Base-by-base conservation (phyloP, 2,329 filamentous ascomycete genomes). In the Dothidotthia symphoricarpi region DNA sequence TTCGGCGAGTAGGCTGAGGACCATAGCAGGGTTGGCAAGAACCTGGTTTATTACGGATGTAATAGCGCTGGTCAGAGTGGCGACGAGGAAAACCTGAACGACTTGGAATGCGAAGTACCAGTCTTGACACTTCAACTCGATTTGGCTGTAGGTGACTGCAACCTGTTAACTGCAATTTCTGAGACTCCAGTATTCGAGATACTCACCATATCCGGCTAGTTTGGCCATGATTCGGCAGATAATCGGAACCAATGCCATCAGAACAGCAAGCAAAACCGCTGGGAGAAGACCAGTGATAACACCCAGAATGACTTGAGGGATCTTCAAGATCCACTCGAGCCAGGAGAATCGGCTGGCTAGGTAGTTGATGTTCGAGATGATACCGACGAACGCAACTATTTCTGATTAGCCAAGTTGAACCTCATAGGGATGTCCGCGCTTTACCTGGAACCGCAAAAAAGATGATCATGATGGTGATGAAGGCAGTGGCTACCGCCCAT, bases 51-150 rank as follows among this genome's bases (percentile, higher is more conserved):
- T 59, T 14, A 63, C 63, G 10, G 83, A 77, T 1, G 88, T 81
- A 3, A 89, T 88, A 1, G 89, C 83, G 14, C 88, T 88, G 4
- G 86, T 78, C 25, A 96, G 53, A 0, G 91, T 96, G 0, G 88
- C 83, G 34, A 97, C 81, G 41, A 97, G 72, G 73, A 97, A 97
- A 26, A 95, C 88, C 63, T 97, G 90, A n/a, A 97, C 77, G 28
- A 97, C 81, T 66, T 93, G 88, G 73, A 94, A 94, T 30, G 77
- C 81, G 61, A 97, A 98, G 74, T 95, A 98, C 52, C 82, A 86
- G 57, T 90, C 91, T 63, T 98, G 93, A 0, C 86, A 88, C 45
- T 88, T 89, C 12, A 97, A 74, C 33, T 75, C 73, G 10, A 72
- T 67, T 35, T 73, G 68, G 24, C 69, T 66, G 16, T 60, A 62